Conservation (phyloP, 179 eudicot species). For the Beta lomatogona region DNA sequence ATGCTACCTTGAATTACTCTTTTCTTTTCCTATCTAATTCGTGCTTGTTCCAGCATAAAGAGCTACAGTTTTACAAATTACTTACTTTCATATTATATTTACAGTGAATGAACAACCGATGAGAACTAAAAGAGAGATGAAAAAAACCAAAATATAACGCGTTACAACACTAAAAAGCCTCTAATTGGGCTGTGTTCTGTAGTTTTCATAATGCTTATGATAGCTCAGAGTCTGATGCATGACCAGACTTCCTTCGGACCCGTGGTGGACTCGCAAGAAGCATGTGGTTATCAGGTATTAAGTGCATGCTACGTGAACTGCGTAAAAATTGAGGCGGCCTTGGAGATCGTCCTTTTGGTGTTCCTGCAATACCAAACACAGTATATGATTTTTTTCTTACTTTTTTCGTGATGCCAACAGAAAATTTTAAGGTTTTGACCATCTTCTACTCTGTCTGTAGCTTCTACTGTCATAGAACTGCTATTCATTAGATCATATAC, state of each 20-base stretch:
- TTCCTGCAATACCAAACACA: conserved; percentile 42
- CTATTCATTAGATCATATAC: background rate
- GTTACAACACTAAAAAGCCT: background rate
- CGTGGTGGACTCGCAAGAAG: conserved; percentile 34
- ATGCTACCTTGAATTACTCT: conserved; percentile 9
- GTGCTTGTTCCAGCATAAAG: background rate
- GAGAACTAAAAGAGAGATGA: background rate
- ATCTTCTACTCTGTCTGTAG: too few species aligned
- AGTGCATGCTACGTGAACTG: conserved; percentile 40
- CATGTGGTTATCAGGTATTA: conserved; percentile 46
- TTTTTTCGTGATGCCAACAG: background rate
- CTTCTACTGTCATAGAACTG: background rate
- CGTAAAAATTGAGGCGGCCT: conserved; percentile 59
- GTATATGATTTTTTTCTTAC: background rate
- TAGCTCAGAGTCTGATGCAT: conserved; percentile 75
- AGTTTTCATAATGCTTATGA: conserved; percentile 19
- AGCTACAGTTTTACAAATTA: background rate
- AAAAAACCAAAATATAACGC: too few species aligned
- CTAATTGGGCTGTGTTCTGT: background rate
- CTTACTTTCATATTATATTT: background rate
- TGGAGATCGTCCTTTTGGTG: conserved; percentile 47
- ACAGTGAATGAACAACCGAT: conserved; percentile 3
- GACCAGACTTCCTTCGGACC: conserved; percentile 53
- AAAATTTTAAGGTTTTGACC: background rate
- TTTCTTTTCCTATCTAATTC: conserved; percentile 15